Evolutionary conservation across 164 flowering plant species (phyloP), one percentile per base, ranked within the genome.

Genomic region (Chimonanthus salicifolius): DNA sequence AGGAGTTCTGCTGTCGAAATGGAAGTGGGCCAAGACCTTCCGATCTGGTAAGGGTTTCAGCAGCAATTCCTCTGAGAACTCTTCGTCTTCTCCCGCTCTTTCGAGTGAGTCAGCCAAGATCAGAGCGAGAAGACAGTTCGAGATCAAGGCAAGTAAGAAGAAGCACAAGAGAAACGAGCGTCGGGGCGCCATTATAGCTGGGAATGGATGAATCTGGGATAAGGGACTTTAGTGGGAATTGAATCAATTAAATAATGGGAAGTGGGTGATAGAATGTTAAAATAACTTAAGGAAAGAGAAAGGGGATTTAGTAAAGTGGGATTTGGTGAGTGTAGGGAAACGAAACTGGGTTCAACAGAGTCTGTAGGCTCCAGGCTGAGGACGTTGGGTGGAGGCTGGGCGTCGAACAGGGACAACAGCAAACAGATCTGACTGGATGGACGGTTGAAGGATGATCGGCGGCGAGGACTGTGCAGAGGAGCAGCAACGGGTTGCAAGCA

Each of bases 11-110:
- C 78, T 88, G 10, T 88, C 82, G 80, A 95, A 93, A 77, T 88
- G 90, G 79, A 95, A 95, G 80, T 95, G 97, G 10, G 97, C 87
- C 44, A 95, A 78, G 20, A 90, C 89, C 80, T 93, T 95, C 18
- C 92, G 93, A 89, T 93, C 97, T 3, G 98, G 90, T 74, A 95
- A 82, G 20, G 99, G 98, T 74, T 78, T 89, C 72, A 95, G 68
- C 44, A 95, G 83, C 78, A 95, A 75, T 72, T 90, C 96, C 80
- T 95, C 98, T 0, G 90, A 71, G 80, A 92, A 93, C 69, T 89
- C 88, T 77, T 95, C 97, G 47, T 79, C 85, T 74, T 67, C 72
- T 63, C 72, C 15, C 3, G 8, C 8, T 44, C 47, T 48, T 44
- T 45, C 68, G 5, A 60, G 73, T 7, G 83, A 81, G 74, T 68